Percentiles rank a stretch among this genome's conserved stretches.
Conservation (phyloP, 129 eudicot genomes). For the Lactuca saligna region DNA sequence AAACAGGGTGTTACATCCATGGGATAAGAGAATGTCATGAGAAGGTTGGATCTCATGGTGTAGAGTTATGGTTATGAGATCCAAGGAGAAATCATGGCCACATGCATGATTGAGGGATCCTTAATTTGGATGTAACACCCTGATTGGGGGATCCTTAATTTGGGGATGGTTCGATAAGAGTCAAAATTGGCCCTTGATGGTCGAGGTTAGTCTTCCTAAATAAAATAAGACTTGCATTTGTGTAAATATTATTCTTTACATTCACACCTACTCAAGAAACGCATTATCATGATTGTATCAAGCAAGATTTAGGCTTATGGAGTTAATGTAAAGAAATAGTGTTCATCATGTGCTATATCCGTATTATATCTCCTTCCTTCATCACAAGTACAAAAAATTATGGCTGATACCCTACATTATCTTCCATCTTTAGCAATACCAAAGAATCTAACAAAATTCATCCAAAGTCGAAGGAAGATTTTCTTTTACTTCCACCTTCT, state of each 20-base stretch:
- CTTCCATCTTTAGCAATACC: slow-evolving; percentile 13
- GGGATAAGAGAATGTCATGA: too few relatives aligned
- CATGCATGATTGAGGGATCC: slow-evolving; percentile 65
- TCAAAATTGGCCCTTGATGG: too few relatives aligned
- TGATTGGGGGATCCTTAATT: too few relatives aligned
- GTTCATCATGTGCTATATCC: neutral
- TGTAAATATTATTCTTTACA: too few relatives aligned
- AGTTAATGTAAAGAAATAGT: slow-evolving; percentile 4
- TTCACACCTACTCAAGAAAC: too few relatives aligned
- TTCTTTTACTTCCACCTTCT: slow-evolving; percentile 91
- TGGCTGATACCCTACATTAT: slow-evolving; percentile 20
- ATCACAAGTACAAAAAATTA: slow-evolving; percentile 12
- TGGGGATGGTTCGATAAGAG: too few relatives aligned
- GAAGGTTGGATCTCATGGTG: slow-evolving; percentile 35
- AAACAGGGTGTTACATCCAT: too few relatives aligned
- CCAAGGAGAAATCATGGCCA: slow-evolving; percentile 88
- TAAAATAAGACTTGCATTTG: too few relatives aligned
- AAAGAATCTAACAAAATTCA: neutral
- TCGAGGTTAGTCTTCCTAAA: too few relatives aligned
- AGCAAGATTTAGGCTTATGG: neutral
- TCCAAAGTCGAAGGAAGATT: slow-evolving; percentile 78
- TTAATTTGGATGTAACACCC: slow-evolving; percentile 89
- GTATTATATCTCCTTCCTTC: neutral
- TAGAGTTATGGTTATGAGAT: slow-evolving; percentile 75
- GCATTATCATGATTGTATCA: too few relatives aligned